Base-by-base conservation (phyloP, 1,284 basidiomycete species). In the Porogramme epimiltina region DNA sequence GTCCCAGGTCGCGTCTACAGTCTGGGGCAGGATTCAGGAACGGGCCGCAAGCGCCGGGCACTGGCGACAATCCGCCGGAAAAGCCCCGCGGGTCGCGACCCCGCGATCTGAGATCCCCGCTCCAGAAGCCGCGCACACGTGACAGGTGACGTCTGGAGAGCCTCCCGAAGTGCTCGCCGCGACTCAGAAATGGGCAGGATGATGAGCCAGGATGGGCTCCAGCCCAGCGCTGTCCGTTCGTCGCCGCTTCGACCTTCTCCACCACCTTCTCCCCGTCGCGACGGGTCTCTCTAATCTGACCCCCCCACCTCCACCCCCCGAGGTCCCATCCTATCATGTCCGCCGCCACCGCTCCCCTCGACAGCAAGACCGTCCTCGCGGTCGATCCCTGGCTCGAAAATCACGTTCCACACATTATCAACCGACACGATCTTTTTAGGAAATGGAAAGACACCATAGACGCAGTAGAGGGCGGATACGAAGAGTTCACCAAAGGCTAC, bases 401-500 rank as follows among this genome's bases (percentile, higher is more conserved):
- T 1, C 85, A 89, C 67, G 77, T 89, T 34, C 76, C 81, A 20
- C 80, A 84, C 42, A 88, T 97, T 68, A 74, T 84, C 51, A 76
- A 82, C 59, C 83, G 94, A 43, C 82, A 92, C 71, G 79, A 83
- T 41, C 71, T 74, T 40, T 96, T 87, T 75, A 78, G 82, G 51
- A 77, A 83, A 60, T 91, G 89, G 84, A 88, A 89, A 62, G 77
- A 87, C 61, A 74, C 72, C 45, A 92, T 98, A 66, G 76, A 88
- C 39, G 57, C 81, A 44, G 70, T 82, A 58, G 95, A 98, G 73
- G 93, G 93, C 39, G 94, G 96, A 28, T 91, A 95, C 63, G 93
- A 95, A 49, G 75, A 77, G 8, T 99, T 98, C 70, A 89, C 92
- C 3, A 84, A 87, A 66, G 93, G 94, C 13, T 97, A 95, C 73